Conservation (phyloP, 148 eudicot species). For the Fagopyrum esculentum region DNA sequence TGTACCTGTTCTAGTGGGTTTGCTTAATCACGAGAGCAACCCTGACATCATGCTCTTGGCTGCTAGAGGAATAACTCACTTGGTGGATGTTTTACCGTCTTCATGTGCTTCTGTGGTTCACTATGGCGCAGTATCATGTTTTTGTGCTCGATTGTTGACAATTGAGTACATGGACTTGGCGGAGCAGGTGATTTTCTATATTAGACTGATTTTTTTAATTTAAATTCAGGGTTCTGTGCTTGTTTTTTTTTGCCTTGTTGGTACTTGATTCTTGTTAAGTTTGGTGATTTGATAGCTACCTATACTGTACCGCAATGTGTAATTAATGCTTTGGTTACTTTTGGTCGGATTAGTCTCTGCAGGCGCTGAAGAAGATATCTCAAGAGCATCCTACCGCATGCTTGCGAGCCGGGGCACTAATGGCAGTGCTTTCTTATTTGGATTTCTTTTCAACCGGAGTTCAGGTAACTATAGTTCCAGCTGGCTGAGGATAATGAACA, state of each 20-base stretch:
- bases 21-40: slow-evolving; percentile 88
- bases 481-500: too few relatives aligned
- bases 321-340: background rate
- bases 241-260: background rate
- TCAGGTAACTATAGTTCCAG: slow-evolving; percentile 42
- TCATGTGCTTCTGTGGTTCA: slow-evolving; percentile 97
- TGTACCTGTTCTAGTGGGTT: slow-evolving; percentile 85
- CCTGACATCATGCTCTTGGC: slow-evolving; percentile 97
- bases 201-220: background rate
- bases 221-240: background rate
- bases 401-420: slow-evolving; percentile 89
- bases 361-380: slow-evolving; percentile 96
- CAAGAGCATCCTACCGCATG: slow-evolving; percentile 98
- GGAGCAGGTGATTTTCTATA: slow-evolving; percentile 60
- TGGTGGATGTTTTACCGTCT: slow-evolving; percentile 89
- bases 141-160: slow-evolving; percentile 78
- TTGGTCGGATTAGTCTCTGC: slow-evolving; percentile 61
- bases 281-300: background rate
- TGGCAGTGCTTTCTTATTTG: slow-evolving; percentile 98
- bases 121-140: slow-evolving; percentile 82
- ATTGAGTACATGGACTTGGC: slow-evolving; percentile 99
- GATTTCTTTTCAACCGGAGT: slow-evolving; percentile 99
- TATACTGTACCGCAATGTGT: background rate
- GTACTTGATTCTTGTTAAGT: background rate
- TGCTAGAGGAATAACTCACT: slow-evolving; percentile 82